phyloP scores from a whole-genome alignment of 2,329 filamentous ascomycete genomes.

The Exophiala alcalophila region DNA sequence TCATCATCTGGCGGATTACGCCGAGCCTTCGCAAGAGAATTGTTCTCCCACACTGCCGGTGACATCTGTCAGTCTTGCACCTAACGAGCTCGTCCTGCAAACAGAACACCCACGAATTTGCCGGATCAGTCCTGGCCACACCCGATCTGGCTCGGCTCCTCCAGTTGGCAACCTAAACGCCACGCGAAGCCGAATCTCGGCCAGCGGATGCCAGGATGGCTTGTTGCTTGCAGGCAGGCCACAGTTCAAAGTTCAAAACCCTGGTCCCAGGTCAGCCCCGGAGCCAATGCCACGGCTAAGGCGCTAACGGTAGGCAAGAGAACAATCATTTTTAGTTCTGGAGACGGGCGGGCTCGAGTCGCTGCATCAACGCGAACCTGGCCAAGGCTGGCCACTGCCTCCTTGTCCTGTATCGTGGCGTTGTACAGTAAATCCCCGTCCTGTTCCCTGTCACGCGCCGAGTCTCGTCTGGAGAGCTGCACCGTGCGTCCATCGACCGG shows the following conservation, averaged over 20 bases:
- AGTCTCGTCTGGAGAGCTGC: conserved; percentile 18
- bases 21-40: too few species aligned
- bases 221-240: conserved; percentile 7
- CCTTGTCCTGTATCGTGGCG: conserved; percentile 14
- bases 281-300: conserved; percentile 21
- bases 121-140: too few species aligned
- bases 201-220: neutral
- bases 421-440: conserved; percentile 9
- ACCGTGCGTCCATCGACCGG: conserved; percentile 6
- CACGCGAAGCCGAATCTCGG: conserved; percentile 8
- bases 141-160: conserved; percentile 1
- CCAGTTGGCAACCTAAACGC: conserved; percentile 4
- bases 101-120: too few species aligned
- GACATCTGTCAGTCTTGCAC: conserved; percentile 3
- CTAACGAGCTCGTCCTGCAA: too few species aligned
- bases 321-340: conserved; percentile 5
- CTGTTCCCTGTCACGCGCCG: conserved; percentile 14
- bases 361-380: too few species aligned
- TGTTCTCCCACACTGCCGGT: neutral
- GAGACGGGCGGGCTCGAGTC: too few species aligned
- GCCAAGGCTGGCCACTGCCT: conserved; percentile 12
- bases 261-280: conserved; percentile 16
- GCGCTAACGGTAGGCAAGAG: conserved; percentile 9
- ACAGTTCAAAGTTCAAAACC: neutral
- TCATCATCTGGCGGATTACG: conserved; percentile 5